Base-by-base conservation (phyloP, 805 yeast species). In the Starmerella floris region DNA sequence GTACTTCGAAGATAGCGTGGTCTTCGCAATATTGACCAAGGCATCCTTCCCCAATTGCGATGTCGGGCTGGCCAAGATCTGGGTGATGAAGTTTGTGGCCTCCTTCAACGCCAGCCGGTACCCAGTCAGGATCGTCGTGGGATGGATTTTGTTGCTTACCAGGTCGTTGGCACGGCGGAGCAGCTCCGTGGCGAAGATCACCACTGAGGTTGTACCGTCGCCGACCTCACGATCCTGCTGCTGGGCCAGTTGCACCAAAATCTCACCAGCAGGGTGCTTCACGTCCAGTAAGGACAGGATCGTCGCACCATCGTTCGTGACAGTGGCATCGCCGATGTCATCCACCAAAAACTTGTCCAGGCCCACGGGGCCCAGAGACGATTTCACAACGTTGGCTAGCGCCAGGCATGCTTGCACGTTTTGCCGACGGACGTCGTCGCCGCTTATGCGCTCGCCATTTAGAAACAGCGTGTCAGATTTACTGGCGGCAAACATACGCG, bases 151-250 rank as follows among this genome's bases (percentile, higher is more conserved):
- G 65, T 83, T 83, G 58, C 80, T 81, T 38, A 91, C 96, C 51
- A 91, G 69, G 54, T 87, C 95, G 62, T 85, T 84, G 32, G 98
- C 98, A 51, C 95, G 74, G 56, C 82, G 82, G 57, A 91, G 69
- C 43, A 91, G 67, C 64, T 91, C 99, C 28, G 94, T 73, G 21
- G 98, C 97, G 59, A 93, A 79, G 49, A 91, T 85, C 32, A 91
- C 98, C 39, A 91, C 98, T 15, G 95, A 82, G 0, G 99, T 91
- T 35, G 99, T 87, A 54, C 97, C 97, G 59, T 87, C 97, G 48
- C 96, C 98, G 41, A 91, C 95, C 65, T 91, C 99, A 56, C 95
- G 76, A 62, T 91, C 99, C 67, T 91, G 99, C 63, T 91, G 97
- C 62, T 91, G 95, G 2, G 98, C 98, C 58, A 91, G 72, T 59